Percentiles rank a stretch among this genome's conserved stretches.
Conservation (phyloP, 805 yeast genomes). For the Kodamaea leandrae region DNA sequence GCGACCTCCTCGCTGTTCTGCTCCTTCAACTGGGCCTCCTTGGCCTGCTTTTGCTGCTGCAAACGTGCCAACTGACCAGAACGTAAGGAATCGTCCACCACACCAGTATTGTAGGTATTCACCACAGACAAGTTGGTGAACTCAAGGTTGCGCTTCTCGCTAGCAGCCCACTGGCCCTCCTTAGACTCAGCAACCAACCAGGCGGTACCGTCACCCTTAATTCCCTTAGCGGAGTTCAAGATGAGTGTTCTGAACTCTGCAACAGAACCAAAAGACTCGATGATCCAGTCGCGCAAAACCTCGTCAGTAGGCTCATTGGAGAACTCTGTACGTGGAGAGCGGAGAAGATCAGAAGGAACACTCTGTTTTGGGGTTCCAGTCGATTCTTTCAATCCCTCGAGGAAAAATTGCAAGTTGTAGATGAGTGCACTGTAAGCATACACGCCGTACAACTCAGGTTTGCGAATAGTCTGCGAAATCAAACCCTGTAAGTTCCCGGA, state of each 20-base stretch:
- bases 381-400: conserved; percentile 41
- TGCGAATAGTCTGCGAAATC: conserved; percentile 41
- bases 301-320: conserved; percentile 33
- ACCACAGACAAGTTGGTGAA: conserved; percentile 59
- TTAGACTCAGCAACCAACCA: conserved; percentile 74
- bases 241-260: conserved; percentile 72
- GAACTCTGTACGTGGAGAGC: conserved; percentile 43
- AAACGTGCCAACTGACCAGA: conserved; percentile 50
- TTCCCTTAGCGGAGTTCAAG: conserved; percentile 62
- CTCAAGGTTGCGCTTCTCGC: conserved; percentile 14
- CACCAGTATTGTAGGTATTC: conserved; percentile 87
- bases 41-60: conserved; percentile 33
- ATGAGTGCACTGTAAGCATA: conserved; percentile 46
- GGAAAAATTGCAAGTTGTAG: conserved; percentile 48
- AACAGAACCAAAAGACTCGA: conserved; percentile 68
- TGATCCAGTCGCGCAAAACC: conserved; percentile 47
- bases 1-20: not conserved
- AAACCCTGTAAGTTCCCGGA: conserved; percentile 23
- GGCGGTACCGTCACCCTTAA: conserved; percentile 86
- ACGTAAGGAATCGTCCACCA: conserved; percentile 64
- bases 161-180: conserved; percentile 27
- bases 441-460: conserved; percentile 43
- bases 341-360: conserved; percentile 36
- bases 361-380: conserved; percentile 15
- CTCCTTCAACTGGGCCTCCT: conserved; percentile 18